A percentile compares a stretch with the other conserved stretches of the same genome.
Evolutionary conservation across 1,284 basidiomycete species (phyloP).

Genomic region (Leccinum holopus): DNA sequence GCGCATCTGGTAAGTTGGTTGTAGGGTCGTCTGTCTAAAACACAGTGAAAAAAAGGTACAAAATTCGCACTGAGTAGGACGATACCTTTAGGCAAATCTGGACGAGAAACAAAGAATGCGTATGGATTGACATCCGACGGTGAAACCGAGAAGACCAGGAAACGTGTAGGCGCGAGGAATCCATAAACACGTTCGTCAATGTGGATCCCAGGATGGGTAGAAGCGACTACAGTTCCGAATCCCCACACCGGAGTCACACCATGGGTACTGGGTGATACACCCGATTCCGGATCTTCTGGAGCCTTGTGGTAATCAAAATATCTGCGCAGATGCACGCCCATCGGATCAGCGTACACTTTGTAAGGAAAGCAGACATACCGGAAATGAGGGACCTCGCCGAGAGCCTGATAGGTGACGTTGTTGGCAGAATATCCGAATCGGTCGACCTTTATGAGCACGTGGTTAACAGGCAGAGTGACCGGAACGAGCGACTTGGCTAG

Average conservation of each 20-base stretch:
- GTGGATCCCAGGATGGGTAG: conserved; percentile 45
- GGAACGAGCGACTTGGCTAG: conserved; percentile 31
- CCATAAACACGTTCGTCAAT: conserved; percentile 62
- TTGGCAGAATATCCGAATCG: conserved; percentile 67
- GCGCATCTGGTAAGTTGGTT: conserved; percentile 61
- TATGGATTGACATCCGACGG: conserved; percentile 49
- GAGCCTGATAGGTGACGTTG: conserved; percentile 57
- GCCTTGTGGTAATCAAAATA: conserved; percentile 63
- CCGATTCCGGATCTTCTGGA: conserved; percentile 35
- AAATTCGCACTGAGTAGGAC: neutral
- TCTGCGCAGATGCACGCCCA: conserved; percentile 32
- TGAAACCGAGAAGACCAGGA: conserved; percentile 52
- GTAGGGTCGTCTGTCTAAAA: conserved; percentile 59
- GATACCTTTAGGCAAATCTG: conserved; percentile 56
- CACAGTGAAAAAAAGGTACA: neutral
- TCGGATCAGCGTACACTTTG: neutral
- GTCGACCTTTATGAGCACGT: conserved; percentile 57
- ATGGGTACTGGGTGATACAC: conserved; percentile 47
- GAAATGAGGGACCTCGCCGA: conserved; percentile 63
- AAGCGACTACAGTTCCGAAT: conserved; percentile 54
- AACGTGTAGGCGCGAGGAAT: conserved; percentile 57
- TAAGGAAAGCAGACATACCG: conserved; percentile 37
- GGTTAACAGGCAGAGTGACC: conserved; percentile 39
- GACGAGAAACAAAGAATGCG: conserved; percentile 53
- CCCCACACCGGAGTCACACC: conserved; percentile 69